A percentile compares a stretch with the other conserved stretches of the same genome.
Evolutionary conservation across 1,284 basidiomycete genomes (phyloP).

Genomic region (Trichosporon asahii): DNA sequence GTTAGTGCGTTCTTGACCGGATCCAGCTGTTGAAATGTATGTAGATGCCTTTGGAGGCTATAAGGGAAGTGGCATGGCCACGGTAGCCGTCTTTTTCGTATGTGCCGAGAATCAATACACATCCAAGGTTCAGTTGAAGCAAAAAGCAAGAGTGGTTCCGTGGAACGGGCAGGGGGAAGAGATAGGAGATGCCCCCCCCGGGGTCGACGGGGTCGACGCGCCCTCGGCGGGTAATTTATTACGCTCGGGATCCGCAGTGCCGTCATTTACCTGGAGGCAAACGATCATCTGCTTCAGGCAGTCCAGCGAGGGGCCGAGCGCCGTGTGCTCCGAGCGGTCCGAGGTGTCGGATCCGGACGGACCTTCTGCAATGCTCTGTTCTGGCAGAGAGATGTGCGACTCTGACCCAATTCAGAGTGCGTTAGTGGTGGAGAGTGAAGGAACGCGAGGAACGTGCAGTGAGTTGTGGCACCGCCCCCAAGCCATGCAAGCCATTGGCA

Average conservation of each 20-base stretch:
- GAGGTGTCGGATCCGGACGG: neutral
- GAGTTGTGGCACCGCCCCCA: neutral
- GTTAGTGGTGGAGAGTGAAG: neutral
- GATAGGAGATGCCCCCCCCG: neutral
- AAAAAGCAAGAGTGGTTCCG: neutral
- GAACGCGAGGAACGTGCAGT: neutral
- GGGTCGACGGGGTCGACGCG: neutral
- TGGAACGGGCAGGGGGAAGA: neutral
- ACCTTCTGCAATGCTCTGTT: neutral
- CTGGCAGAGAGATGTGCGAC: neutral
- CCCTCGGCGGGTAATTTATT: neutral
- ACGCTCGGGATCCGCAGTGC: slow-evolving; percentile 2
- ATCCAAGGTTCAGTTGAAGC: neutral
- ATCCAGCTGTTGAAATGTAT: neutral
- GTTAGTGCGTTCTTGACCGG: too few relatives aligned
- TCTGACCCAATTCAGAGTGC: neutral
- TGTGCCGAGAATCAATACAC: neutral
- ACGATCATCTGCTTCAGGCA: neutral
- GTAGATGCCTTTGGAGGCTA: neutral
- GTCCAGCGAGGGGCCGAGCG: neutral
- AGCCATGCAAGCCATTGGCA: neutral
- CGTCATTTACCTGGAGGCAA: neutral
- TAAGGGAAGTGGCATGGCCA: neutral
- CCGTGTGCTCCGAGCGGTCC: neutral
- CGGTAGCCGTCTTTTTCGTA: neutral